Evolutionary conservation across 2,329 filamentous ascomycete genomes (phyloP).

Genomic region (Graphiopsis chlorocephala): DNA sequence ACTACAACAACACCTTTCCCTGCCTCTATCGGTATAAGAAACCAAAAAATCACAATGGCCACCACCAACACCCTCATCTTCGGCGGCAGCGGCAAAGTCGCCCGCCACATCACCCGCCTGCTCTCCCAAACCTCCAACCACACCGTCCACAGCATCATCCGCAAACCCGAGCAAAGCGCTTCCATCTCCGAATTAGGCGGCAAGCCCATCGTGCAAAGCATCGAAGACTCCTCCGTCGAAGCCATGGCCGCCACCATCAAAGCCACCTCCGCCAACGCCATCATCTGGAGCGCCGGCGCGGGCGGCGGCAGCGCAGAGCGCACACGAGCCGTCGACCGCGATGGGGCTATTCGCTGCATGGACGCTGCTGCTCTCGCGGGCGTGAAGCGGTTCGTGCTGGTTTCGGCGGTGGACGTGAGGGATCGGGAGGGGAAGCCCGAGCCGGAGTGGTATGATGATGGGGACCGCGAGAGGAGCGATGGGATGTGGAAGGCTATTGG

Average conservation of each 20-base stretch:
- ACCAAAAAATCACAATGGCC: not conserved
- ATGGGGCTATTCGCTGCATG: slow-evolving; percentile 63
- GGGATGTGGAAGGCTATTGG: slow-evolving; percentile 41
- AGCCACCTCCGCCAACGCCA: slow-evolving; percentile 32
- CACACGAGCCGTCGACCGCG: slow-evolving; percentile 60
- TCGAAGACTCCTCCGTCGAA: slow-evolving; percentile 40
- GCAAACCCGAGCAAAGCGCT: slow-evolving; percentile 34
- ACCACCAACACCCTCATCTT: slow-evolving; percentile 30
- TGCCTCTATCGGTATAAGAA: not conserved
- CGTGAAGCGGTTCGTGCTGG: slow-evolving; percentile 61
- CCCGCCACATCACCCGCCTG: slow-evolving; percentile 34
- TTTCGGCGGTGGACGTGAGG: slow-evolving; percentile 61
- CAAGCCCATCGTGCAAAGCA: slow-evolving; percentile 43
- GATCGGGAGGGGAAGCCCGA: slow-evolving; percentile 39
- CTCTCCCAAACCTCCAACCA: slow-evolving; percentile 26
- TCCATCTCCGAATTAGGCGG: slow-evolving; percentile 42
- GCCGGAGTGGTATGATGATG: slow-evolving; percentile 46
- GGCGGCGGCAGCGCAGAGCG: slow-evolving; percentile 47
- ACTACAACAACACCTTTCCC: not conserved
- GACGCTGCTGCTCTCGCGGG: slow-evolving; percentile 56
- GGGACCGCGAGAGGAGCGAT: slow-evolving; percentile 37
- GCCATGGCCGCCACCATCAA: slow-evolving; percentile 40
- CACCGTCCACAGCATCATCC: slow-evolving; percentile 36
- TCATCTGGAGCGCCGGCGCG: slow-evolving; percentile 35
- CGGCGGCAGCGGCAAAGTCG: slow-evolving; percentile 38